phyloP scores from a whole-genome alignment of 805 yeast genomes.

The Candida lessepsii region DNA sequence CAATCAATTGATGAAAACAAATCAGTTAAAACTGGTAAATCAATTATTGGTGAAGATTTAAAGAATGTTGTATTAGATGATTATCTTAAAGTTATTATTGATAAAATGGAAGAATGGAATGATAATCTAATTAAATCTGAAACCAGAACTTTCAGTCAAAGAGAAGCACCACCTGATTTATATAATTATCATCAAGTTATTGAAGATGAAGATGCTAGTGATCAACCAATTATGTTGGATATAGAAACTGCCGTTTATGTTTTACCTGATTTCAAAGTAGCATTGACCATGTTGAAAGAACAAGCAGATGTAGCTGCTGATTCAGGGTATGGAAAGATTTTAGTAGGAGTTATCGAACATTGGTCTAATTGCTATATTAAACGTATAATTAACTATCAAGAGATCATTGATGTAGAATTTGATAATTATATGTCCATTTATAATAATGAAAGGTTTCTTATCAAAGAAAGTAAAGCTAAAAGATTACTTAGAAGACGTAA shows the following conservation, averaged over 20 bases:
- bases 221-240: conserved; percentile 30
- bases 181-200: conserved; percentile 54
- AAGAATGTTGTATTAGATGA: conserved; percentile 75
- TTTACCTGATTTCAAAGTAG: conserved; percentile 74
- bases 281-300: conserved; percentile 81
- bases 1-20: conserved; percentile 20
- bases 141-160: conserved; percentile 56
- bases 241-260: conserved; percentile 51
- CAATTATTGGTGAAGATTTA: conserved; percentile 68
- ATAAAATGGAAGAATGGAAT: conserved; percentile 86
- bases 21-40: conserved; percentile 32
- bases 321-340: conserved; percentile 74
- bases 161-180: conserved; percentile 71
- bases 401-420: conserved; percentile 47
- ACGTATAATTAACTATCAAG: conserved; percentile 64
- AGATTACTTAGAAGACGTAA: conserved; percentile 29
- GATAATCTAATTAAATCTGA: conserved; percentile 65
- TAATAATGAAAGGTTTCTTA: conserved; percentile 36
- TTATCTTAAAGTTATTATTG: conserved; percentile 66
- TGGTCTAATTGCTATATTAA: conserved; percentile 60
- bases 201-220: conserved; percentile 39
- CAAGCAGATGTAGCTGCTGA: conserved; percentile 87
- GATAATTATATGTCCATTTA: conserved; percentile 42
- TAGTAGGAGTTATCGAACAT: conserved; percentile 73
- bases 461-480: conserved; percentile 45